Evolutionary conservation across 768 basidiomycete genomes (phyloP).

Genomic region (Clavulina sp.): DNA sequence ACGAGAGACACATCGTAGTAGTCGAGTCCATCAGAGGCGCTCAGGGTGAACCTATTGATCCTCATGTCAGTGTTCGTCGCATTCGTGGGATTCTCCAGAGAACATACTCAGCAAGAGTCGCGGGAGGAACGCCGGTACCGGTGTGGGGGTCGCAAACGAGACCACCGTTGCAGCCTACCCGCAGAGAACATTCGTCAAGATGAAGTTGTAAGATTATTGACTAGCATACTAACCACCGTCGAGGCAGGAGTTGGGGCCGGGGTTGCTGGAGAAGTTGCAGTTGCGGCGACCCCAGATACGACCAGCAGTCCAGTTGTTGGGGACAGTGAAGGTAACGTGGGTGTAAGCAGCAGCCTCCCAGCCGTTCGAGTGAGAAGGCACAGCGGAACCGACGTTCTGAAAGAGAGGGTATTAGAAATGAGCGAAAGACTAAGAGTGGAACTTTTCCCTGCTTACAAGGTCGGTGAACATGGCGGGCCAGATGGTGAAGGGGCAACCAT

Average conservation of each 20-base stretch:
- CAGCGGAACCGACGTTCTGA: too few relatives aligned
- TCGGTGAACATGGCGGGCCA: too few relatives aligned
- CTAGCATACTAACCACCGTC: not conserved
- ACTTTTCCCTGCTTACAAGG: too few relatives aligned
- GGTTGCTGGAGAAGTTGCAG: conserved; percentile 9
- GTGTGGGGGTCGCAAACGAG: conserved; percentile 21
- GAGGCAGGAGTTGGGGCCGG: conserved; percentile 10
- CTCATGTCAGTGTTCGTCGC: not conserved
- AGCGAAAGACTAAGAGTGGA: too few relatives aligned
- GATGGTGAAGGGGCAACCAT: too few relatives aligned
- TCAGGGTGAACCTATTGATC: conserved; percentile 4
- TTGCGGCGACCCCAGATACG: conserved; percentile 13
- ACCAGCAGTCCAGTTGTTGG: conserved; percentile 14
- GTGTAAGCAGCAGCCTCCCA: conserved; percentile 12
- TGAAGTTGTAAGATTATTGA: too few relatives aligned
- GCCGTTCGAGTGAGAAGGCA: too few relatives aligned
- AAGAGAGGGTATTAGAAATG: too few relatives aligned
- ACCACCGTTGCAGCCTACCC: conserved; percentile 18
- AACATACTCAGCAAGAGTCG: conserved; percentile 10
- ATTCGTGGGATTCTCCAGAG: not conserved
- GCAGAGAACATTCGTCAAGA: too few relatives aligned
- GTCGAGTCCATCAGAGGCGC: conserved; percentile 5
- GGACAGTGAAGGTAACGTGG: conserved; percentile 9
- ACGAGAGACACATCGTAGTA: conserved; percentile 12
- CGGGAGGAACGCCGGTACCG: conserved; percentile 21